phyloP scores from a whole-genome alignment of 768 basidiomycete species.

The Boletus pseudo-olivaceus region DNA sequence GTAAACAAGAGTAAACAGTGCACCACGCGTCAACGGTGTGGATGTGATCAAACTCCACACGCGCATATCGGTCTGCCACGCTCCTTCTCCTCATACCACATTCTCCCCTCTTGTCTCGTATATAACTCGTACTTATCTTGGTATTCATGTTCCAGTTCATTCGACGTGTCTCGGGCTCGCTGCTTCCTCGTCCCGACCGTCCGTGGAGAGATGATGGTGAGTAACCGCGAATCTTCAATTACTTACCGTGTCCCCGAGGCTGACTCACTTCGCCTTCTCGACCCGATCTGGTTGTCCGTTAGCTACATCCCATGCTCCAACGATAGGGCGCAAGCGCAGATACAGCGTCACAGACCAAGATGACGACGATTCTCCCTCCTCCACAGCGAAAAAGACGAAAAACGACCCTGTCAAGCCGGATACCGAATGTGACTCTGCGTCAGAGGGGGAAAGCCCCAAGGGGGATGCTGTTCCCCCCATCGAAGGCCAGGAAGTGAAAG shows the following conservation, averaged over 20 bases:
- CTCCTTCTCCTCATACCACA: background rate
- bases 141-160: conserved; percentile 59
- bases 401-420: conserved; percentile 24
- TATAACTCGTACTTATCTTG: background rate
- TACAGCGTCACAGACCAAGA: conserved; percentile 45
- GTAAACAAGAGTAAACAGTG: conserved; percentile 28
- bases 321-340: conserved; percentile 63
- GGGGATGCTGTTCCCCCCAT: conserved; percentile 17
- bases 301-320: conserved; percentile 77
- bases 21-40: background rate
- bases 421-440: conserved; percentile 22
- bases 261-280: conserved; percentile 12
- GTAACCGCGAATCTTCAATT: conserved; percentile 24
- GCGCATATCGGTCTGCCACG: conserved; percentile 9
- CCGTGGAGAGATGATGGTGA: conserved; percentile 78
- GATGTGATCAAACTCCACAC: background rate
- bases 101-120: background rate
- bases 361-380: conserved; percentile 31
- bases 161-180: conserved; percentile 65
- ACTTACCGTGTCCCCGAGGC: conserved; percentile 1
- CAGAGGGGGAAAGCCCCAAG: conserved; percentile 14
- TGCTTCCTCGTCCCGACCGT: conserved; percentile 67
- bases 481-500: conserved; percentile 54
- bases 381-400: conserved; percentile 34
- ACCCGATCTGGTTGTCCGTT: background rate